These are phyloP conservation scores for Chlamydomonas urium DNA, from an alignment of 139 green algal genomes.

Conservation along the genomic window DNA sequence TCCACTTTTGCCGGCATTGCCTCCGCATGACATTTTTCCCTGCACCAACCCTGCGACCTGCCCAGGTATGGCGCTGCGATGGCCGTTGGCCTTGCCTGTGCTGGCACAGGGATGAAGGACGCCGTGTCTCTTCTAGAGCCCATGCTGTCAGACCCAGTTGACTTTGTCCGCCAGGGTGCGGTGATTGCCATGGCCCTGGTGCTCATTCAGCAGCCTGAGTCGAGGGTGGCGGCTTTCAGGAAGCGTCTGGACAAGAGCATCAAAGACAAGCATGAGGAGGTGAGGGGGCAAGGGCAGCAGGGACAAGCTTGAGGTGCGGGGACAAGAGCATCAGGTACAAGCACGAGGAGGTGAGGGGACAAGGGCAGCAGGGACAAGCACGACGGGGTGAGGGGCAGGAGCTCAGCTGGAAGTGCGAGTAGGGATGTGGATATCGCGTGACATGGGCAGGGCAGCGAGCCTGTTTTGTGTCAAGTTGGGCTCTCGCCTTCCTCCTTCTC, in stretches of 20 bases:
- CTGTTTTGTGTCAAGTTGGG: no score
- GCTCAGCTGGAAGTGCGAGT: conserved; percentile 88
- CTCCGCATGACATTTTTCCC: neutral
- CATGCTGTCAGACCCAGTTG: conserved; percentile 75
- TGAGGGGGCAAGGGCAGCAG: no score
- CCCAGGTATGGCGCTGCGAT: conserved; percentile 74
- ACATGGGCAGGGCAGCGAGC: no score
- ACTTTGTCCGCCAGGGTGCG: conserved; percentile 95
- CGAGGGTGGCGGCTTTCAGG: conserved; percentile 59
- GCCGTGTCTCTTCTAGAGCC: conserved; percentile 84
- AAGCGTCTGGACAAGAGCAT: conserved; percentile 79
- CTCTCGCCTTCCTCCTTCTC: no score
- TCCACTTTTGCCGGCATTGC: neutral
- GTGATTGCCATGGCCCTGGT: conserved; percentile 84
- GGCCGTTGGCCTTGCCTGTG: conserved; percentile 92
- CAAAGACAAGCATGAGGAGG: conserved; percentile 92
- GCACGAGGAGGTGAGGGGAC: conserved; percentile 84
- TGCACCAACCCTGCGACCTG: neutral
- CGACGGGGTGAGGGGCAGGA: conserved; percentile 76
- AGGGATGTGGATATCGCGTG: no score
- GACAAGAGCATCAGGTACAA: conserved; percentile 85
- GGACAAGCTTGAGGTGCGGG: conserved; percentile 72
- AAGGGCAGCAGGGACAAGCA: no score
- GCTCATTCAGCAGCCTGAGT: conserved; percentile 57
- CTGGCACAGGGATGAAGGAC: conserved; percentile 74